Base-by-base conservation (phyloP, 1,284 basidiomycete genomes). In the Tylopilus sp. region DNA sequence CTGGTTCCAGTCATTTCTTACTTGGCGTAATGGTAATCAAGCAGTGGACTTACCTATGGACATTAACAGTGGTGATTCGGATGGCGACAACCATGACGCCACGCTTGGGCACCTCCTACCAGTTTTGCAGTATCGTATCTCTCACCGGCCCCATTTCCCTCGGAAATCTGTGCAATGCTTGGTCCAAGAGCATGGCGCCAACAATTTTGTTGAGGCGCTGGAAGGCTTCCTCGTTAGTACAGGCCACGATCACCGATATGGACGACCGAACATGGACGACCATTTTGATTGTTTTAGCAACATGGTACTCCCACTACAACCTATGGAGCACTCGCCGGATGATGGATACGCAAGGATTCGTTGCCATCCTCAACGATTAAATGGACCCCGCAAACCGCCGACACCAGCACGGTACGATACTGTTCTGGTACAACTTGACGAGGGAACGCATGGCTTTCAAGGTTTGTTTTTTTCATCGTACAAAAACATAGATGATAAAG, bases 391-490 rank as follows among this genome's bases (percentile, higher is more conserved):
- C 53, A 61, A 56, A 32, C 53, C 41, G 7, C 44, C 51, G 16
- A 56, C 33, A n/a, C 53, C 44, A 13, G 44, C 49, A 10, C 15
- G n/a, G 6, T 67, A 47, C 6, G 18, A 54, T 47, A 63, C 54
- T 22, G 53, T 41, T 2, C 32, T 60, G 13, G 13, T 61, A 7
- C 12, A 8, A 19, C 18, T 19, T 29, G 52, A 54, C 22, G 19
- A 29, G 12, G 53, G n/a, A 19, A 39, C 24, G 8, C 19, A 22
- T 6, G 7, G 26, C 15, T 29, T 9, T 53, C 51, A 29, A 53
- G 24, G 29, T 29, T 29, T 29, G 29, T 29, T 29, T 29, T 29
- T 29, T 29, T 29, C 29, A 29, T 29, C 29, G 29, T 29, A 29
- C 29, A 6, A 29, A 29, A 29, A 29, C 29, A 29, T 29, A 29